Evolutionary conservation across 495 filamentous ascomycete genomes (phyloP).

Genomic region (Aspergillus carlsbadensis): DNA sequence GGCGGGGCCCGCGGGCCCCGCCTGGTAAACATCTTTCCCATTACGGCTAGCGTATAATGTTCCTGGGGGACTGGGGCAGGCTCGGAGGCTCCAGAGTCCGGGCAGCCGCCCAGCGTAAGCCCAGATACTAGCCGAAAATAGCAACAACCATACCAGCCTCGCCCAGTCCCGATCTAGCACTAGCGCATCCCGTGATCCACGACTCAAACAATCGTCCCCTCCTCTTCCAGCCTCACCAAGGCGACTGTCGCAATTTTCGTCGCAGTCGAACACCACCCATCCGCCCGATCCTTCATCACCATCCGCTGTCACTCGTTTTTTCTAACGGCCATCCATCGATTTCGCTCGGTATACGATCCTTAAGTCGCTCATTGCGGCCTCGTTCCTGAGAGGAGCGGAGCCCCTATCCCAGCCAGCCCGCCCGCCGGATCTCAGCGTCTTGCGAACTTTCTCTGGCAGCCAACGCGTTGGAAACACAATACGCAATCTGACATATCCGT

Average conservation of each 20-base stretch:
- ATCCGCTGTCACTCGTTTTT: background rate
- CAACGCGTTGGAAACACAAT: background rate
- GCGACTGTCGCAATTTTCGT: background rate
- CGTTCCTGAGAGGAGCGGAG: conserved; percentile 15
- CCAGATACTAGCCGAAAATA: conserved; percentile 14
- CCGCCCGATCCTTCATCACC: background rate
- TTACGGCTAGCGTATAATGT: background rate
- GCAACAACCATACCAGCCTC: background rate
- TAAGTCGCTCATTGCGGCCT: conserved; percentile 14
- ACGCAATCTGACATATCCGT: background rate
- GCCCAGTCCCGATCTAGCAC: conserved; percentile 10
- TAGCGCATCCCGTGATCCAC: conserved; percentile 23
- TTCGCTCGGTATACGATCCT: background rate
- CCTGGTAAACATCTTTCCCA: background rate
- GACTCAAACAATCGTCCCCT: conserved; percentile 4
- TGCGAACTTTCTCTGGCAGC: background rate
- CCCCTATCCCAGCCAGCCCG: conserved; percentile 14
- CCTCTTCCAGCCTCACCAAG: conserved; percentile 11
- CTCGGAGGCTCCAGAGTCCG: background rate
- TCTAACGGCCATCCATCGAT: background rate
- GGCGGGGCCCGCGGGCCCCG: too few relatives aligned
- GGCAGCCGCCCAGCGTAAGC: background rate
- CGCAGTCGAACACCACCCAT: background rate
- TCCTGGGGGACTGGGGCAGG: background rate
- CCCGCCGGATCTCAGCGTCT: background rate